These are phyloP conservation scores for Sphaerulina vaccinii DNA, from an alignment of 2,329 filamentous ascomycete species.

Conservation along the genomic window DNA sequence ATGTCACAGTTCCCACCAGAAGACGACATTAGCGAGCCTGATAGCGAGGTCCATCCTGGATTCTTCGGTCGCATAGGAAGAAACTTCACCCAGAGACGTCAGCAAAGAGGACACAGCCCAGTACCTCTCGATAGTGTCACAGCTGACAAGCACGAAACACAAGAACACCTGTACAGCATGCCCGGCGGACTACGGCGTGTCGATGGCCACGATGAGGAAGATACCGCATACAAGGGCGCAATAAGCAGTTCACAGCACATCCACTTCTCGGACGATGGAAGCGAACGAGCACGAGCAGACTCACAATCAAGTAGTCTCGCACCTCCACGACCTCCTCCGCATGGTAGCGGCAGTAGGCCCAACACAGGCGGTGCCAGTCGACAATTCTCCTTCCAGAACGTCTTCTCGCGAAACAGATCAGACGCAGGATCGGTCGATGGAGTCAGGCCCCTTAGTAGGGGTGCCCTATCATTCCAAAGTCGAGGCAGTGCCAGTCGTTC, in stretches of 20 bases:
- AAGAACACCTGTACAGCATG: conserved; percentile 53
- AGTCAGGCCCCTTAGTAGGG: conserved; percentile 35
- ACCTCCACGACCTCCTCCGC: conserved; percentile 60
- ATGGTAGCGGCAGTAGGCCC: conserved; percentile 24
- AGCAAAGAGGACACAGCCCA: conserved; percentile 31
- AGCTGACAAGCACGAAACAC: conserved; percentile 24
- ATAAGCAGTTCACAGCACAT: conserved; percentile 44
- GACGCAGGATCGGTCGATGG: conserved; percentile 26
- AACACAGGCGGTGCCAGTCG: conserved; percentile 56
- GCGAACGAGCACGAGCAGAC: conserved; percentile 42
- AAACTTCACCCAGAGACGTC: conserved; percentile 22
- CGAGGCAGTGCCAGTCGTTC: conserved; percentile 25
- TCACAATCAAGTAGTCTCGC: conserved; percentile 46
- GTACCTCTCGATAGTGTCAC: conserved; percentile 40
- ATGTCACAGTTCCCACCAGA: conserved; percentile 77
- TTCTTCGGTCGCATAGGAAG: conserved; percentile 43
- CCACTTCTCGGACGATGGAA: conserved; percentile 47
- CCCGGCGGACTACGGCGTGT: conserved; percentile 44
- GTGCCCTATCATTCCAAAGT: conserved; percentile 37
- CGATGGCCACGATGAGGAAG: conserved; percentile 52
- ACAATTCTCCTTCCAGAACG: conserved; percentile 89
- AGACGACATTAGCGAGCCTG: conserved; percentile 48
- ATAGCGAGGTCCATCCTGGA: conserved; percentile 48
- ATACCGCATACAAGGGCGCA: conserved; percentile 48
- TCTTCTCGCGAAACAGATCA: conserved; percentile 63